Evolutionary conservation across 1,284 basidiomycete species (phyloP), one percentile per base, ranked within the genome.

Genomic region (Leccinum subrobustum): DNA sequence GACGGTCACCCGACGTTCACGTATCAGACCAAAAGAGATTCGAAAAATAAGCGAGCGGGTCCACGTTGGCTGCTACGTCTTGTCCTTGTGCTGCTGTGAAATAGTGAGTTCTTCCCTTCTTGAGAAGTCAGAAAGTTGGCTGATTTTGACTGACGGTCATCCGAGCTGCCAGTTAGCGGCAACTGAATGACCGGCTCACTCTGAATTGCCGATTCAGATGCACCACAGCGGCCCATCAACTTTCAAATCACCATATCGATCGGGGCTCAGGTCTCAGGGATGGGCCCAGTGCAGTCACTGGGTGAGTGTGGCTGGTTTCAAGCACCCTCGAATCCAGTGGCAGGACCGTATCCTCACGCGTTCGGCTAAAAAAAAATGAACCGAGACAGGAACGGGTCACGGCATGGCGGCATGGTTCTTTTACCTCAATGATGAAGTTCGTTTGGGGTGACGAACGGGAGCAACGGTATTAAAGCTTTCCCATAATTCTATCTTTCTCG

Each of bases 381-480:
- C 16, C 9, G 35, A 56, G 48, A 59, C 61, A 64, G 51, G 1
- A 29, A 4, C 18, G 18, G 51, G 37, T 60, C 27, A 60, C 65
- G 60, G 59, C 63, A 66, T 51, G 55, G 53, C 56, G 62, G 54
- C 60, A 55, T 18, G 33, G 12, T 35, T 35, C 39, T 9, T 18
- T 39, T 39, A 39, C 37, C 37, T 33, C 31, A 33, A 33, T 33
- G 31, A 33, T 33, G 31, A 33, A 33, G 33, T 35, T 35, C 33
- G 42, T n/a, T 42, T 42, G n/a, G 37, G 37, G 37, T n/a, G 39
- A n/a, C 9, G 5, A 9, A 18, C 39, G 39, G 8, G 9, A 33
- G 14, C 9, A 42, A 37, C 27, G 51, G 57, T 72, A 69, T 71
- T 54, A 68, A 69, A 70, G 1, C 57, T 48, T 35, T 51, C 51